Evolutionary conservation across 139 green algal species (phyloP).

Genomic region (Chlamydomonas sp.): DNA sequence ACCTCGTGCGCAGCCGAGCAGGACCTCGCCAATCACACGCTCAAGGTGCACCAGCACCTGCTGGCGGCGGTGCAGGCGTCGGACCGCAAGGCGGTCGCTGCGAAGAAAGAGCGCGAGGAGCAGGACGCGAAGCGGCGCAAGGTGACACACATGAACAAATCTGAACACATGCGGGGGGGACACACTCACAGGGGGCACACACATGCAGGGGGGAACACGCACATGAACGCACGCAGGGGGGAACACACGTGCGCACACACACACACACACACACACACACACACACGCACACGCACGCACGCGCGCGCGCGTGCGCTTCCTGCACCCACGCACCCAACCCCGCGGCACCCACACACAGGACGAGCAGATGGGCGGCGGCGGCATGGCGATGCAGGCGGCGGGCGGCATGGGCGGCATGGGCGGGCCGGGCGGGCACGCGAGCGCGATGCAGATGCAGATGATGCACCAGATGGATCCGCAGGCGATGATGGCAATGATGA

Average conservation of each 20-base stretch:
- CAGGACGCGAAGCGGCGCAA: constrained; percentile 3
- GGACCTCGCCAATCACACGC: constrained; percentile 44
- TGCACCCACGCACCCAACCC: not conserved
- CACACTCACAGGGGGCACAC: not conserved
- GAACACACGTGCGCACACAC: too few relatives aligned
- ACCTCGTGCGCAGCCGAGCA: constrained; percentile 38
- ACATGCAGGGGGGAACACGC: constrained; percentile 18
- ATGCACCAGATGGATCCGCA: constrained; percentile 13
- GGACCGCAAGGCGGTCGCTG: constrained; percentile 8
- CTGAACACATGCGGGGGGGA: not conserved
- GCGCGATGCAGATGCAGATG: constrained; percentile 15
- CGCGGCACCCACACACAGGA: not conserved
- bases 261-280: too few relatives aligned
- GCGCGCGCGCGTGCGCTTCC: too few relatives aligned
- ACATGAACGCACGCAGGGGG: not conserved
- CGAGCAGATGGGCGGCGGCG: not conserved
- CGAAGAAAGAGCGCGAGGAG: constrained; percentile 12
- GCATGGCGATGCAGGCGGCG: not conserved
- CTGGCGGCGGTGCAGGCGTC: constrained; percentile 14
- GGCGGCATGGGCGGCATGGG: constrained; percentile 12
- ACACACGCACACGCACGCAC: too few relatives aligned
- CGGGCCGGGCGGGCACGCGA: not conserved
- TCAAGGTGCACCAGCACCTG: constrained; percentile 34
- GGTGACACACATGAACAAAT: constrained; percentile 9
- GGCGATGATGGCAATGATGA: too few relatives aligned